Conservation (phyloP, 768 basidiomycete species). For the Auricularia cornea region DNA sequence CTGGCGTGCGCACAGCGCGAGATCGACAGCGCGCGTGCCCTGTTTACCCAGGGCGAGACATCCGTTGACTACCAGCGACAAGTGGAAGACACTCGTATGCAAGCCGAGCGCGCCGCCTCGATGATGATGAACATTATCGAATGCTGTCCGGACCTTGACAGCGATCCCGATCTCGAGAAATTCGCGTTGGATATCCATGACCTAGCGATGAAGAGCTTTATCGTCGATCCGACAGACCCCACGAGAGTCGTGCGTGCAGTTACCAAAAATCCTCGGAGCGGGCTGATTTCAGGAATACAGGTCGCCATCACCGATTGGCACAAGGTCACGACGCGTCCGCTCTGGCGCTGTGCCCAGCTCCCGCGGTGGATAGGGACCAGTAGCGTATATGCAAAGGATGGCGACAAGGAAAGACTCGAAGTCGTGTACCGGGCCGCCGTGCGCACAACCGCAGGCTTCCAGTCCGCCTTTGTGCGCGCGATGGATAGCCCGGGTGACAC, state of each 20-base stretch:
- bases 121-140: constrained; percentile 21
- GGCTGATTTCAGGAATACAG: constrained; percentile 8
- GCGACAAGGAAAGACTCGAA: constrained; percentile 12
- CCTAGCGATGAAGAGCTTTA: constrained; percentile 21
- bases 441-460: constrained; percentile 13
- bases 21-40: constrained; percentile 22
- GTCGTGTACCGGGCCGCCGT: constrained; percentile 18
- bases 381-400: constrained; percentile 9
- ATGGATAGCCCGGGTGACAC: constrained; percentile 21
- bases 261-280: not conserved
- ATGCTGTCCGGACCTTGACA: constrained; percentile 24
- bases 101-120: constrained; percentile 23
- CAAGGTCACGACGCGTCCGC: constrained; percentile 18
- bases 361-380: constrained; percentile 24
- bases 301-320: constrained; percentile 23
- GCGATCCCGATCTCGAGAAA: constrained; percentile 21
- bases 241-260: constrained; percentile 20
- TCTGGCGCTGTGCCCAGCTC: constrained; percentile 27
- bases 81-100: constrained; percentile 20
- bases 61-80: constrained; percentile 23
- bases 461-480: constrained; percentile 19
- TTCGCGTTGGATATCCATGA: constrained; percentile 26
- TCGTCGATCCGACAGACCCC: constrained; percentile 20
- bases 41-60: constrained; percentile 21
- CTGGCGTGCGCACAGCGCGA: constrained; percentile 28